phyloP scores from a whole-genome alignment of 2,329 filamentous ascomycete species.

The Aspergillus candidus region DNA sequence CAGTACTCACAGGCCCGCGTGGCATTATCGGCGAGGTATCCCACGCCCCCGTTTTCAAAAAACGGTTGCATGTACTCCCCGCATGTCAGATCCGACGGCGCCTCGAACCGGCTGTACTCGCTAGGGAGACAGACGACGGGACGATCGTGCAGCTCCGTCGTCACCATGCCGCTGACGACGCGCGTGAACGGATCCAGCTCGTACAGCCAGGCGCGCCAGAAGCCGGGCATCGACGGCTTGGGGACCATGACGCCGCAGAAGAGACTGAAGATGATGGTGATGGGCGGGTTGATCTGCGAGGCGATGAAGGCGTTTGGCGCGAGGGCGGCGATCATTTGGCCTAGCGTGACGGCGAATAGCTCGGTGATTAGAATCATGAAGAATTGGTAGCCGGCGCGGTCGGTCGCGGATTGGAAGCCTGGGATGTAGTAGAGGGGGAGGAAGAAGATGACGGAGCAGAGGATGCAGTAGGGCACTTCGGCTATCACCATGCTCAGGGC shows the following conservation, averaged over 20 bases:
- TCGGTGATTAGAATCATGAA: conserved; percentile 78
- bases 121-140: conserved; percentile 53
- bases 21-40: conserved; percentile 63
- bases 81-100: conserved; percentile 61
- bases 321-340: conserved; percentile 67
- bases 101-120: conserved; percentile 64
- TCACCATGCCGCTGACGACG: conserved; percentile 72
- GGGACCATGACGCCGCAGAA: conserved; percentile 87
- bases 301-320: conserved; percentile 75
- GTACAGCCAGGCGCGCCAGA: conserved; percentile 77
- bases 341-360: conserved; percentile 75
- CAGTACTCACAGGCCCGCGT: conserved; percentile 72
- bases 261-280: conserved; percentile 74
- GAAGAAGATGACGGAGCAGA: conserved; percentile 78
- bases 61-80: conserved; percentile 69
- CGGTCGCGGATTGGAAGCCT: conserved; percentile 58
- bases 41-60: conserved; percentile 61
- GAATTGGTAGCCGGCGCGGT: conserved; percentile 78
- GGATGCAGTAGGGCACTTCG: conserved; percentile 75
- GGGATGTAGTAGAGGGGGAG: conserved; percentile 80
- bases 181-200: conserved; percentile 78
- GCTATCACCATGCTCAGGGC: conserved; percentile 70
- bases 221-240: conserved; percentile 66
- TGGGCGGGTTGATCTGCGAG: conserved; percentile 71
- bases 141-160: conserved; percentile 65